Evolutionary conservation across 805 yeast species (phyloP).

Genomic region (Pichia cephalocereana): DNA sequence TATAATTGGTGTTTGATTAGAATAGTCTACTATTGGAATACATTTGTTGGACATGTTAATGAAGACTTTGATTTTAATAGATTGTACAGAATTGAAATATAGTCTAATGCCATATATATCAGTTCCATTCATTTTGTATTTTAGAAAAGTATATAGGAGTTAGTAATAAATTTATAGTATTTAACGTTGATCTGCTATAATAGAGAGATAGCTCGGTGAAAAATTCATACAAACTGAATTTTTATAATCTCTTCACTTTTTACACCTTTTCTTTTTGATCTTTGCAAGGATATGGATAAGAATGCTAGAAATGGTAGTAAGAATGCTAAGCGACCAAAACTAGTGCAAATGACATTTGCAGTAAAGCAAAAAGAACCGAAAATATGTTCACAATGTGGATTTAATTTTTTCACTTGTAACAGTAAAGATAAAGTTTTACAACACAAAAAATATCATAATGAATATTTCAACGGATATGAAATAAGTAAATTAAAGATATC

Average conservation of each 20-base stretch:
- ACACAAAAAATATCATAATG: not conserved
- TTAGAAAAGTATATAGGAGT: no score
- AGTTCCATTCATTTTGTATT: no score
- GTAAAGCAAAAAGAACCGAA: not conserved
- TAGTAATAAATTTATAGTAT: no score
- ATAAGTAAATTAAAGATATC: not conserved
- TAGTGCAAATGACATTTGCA: not conserved
- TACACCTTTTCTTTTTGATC: no score
- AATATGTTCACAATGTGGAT: not conserved
- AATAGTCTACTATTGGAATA: constrained; percentile 57
- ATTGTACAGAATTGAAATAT: constrained; percentile 16
- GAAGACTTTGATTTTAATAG: constrained; percentile 25
- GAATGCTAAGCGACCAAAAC: not conserved
- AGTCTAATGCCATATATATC: not conserved
- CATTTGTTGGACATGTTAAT: constrained; percentile 53
- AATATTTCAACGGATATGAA: not conserved
- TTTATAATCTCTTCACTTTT: no score
- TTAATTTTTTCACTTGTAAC: not conserved
- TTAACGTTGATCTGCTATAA: no score
- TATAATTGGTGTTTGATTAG: constrained; percentile 42
- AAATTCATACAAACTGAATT: no score
- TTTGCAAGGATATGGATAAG: no score
- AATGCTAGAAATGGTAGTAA: no score
- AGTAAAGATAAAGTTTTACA: not conserved
- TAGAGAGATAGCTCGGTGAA: no score